Conservation (phyloP, 2,329 filamentous ascomycete genomes). For the Decorospora gaudefroyi region DNA sequence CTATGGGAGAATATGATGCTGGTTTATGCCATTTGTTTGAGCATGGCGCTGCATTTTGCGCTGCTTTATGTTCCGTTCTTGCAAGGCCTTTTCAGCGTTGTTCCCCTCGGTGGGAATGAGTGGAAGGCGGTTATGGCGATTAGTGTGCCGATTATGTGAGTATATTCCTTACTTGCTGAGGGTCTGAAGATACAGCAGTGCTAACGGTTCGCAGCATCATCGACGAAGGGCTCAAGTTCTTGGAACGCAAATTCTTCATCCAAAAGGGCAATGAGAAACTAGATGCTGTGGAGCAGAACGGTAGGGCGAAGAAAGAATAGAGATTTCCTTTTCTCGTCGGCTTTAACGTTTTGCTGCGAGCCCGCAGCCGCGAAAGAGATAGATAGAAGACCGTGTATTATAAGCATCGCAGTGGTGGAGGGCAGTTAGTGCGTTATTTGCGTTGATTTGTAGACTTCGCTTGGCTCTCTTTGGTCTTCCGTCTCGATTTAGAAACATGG, state of each 20-base stretch:
- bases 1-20: conserved; percentile 99
- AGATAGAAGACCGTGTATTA: conserved; percentile 1
- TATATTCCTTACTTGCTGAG: conserved; percentile 25
- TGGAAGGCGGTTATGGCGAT: conserved; percentile 91
- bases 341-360: background rate
- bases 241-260: conserved; percentile 60
- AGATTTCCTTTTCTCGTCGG: conserved; percentile 1
- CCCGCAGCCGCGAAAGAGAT: background rate
- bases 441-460: too few species aligned
- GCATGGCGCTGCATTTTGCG: conserved; percentile 93
- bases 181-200: conserved; percentile 2
- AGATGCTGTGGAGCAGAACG: conserved; percentile 27
- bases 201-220: conserved; percentile 62
- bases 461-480: too few species aligned
- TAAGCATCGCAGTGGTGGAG: too few species aligned
- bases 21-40: conserved; percentile 88
- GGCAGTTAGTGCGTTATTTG: too few species aligned
- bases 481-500: too few species aligned
- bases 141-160: conserved; percentile 91
- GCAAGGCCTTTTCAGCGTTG: conserved; percentile 85
- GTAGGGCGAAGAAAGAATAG: conserved; percentile 40
- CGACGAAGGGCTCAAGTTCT: conserved; percentile 79
- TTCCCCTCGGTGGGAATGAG: conserved; percentile 81
- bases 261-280: conserved; percentile 28
- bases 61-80: conserved; percentile 90